Base-by-base conservation (phyloP, 768 basidiomycete genomes). In the Tremella mesenterica region DNA sequence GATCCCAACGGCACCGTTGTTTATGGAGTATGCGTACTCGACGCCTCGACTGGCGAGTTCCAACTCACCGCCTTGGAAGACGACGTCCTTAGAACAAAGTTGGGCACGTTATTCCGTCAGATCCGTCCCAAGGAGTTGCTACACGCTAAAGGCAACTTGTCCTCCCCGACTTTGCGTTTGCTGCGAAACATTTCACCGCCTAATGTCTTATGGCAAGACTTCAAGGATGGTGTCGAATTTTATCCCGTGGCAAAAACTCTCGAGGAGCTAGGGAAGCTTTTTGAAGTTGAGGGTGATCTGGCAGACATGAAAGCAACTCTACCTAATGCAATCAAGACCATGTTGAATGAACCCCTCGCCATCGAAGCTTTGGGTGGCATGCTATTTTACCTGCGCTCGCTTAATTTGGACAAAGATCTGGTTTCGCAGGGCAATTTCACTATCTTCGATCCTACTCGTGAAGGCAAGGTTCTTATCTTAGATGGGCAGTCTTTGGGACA, bases 391-490 rank as follows among this genome's bases (percentile, higher is more conserved):
- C 80, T 97, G 13, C 83, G 86, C 31, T 87, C 88, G 56, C 79
- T 99, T 34, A 97, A 97, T 67, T 89, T 97, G 58, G 93, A 92
- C 75, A 86, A 88, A 68, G 92, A 96, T 59, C 83, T 99, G 51
- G 73, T 99, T 65, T 87, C 84, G 50, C 91, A 95, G 85, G 86
- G 83, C 75, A 97, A 97, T 69, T 99, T 99, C 79, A 92, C 96
- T 62, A 79, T 95, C 33, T 95, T 93, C 67, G 90, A 96, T 72
- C 95, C 95, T 0, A 89, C 96, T 81, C 84, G 85, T 69, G 79
- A 80, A 56, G 91, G 90, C n/a, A 79, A 84, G 67, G 86, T 83
- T 25, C 75, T 97, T 51, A 79, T 87, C 0, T 78, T 99, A 38
- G 92, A 99, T 72, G 95, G 95, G 2, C 91, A 96, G 71, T 92